These are phyloP conservation scores for Geotrichum phurueaensis DNA, from an alignment of 1,139 yeast species.

Conservation along the genomic window DNA sequence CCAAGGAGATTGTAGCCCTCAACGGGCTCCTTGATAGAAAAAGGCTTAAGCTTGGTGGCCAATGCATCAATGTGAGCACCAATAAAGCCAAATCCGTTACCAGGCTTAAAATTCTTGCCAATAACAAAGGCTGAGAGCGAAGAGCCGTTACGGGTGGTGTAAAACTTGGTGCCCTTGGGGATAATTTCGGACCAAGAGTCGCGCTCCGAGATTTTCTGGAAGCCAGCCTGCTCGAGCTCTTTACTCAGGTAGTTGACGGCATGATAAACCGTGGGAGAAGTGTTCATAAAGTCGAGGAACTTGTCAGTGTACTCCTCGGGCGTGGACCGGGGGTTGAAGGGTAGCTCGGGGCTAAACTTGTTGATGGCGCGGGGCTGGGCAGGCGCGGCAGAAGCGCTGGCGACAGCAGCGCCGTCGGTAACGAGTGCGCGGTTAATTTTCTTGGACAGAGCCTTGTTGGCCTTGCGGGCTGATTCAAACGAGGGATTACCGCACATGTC, in stretches of 20 bases:
- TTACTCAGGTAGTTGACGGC: conserved; percentile 57
- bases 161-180: conserved; percentile 55
- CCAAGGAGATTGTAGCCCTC: conserved; percentile 84
- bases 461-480: conserved; percentile 2
- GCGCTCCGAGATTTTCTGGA: conserved; percentile 61
- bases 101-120: conserved; percentile 62
- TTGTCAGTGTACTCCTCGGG: conserved; percentile 35
- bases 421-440: background rate
- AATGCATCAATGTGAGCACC: conserved; percentile 96
- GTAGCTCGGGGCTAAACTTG: conserved; percentile 15
- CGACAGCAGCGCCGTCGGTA: background rate
- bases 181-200: conserved; percentile 57
- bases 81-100: conserved; percentile 74
- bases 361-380: background rate
- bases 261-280: conserved; percentile 89
- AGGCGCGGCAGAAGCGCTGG: background rate
- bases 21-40: conserved; percentile 59
- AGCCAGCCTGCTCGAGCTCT: conserved; percentile 33
- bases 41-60: conserved; percentile 66
- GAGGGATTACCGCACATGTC: conserved; percentile 7
- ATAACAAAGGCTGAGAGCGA: conserved; percentile 75
- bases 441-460: conserved; percentile 1
- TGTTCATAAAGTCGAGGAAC: conserved; percentile 74
- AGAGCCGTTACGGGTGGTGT: conserved; percentile 70
- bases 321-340: conserved; percentile 15